phyloP scores from a whole-genome alignment of 129 eudicot species.

The Arctium lappa region DNA sequence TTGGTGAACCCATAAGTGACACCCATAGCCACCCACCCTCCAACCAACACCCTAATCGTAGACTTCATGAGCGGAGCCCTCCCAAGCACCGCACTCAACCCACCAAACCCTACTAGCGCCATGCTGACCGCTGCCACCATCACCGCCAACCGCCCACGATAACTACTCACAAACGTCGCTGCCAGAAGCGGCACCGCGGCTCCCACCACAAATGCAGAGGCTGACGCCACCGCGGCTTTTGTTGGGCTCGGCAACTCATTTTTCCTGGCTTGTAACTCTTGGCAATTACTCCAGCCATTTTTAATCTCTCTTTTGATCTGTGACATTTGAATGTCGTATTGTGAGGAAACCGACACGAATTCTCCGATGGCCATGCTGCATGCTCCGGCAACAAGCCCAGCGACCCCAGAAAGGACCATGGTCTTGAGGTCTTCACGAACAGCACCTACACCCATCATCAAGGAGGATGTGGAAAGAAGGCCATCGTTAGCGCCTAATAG shows the following conservation, averaged over 20 bases:
- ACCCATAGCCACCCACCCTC: conserved; percentile 77
- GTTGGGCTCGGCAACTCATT: conserved; percentile 53
- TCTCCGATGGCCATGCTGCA: conserved; percentile 80
- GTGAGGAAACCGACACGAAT: conserved; percentile 70
- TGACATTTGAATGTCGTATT: conserved; percentile 63
- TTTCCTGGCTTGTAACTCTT: conserved; percentile 24
- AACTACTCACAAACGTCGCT: conserved; percentile 41
- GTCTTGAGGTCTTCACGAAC: conserved; percentile 44
- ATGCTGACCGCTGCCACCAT: conserved; percentile 52
- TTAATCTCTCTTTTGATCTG: conserved; percentile 44
- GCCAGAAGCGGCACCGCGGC: conserved; percentile 59
- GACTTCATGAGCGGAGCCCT: conserved; percentile 56
- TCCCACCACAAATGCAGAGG: conserved; percentile 50
- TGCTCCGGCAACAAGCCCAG: conserved; percentile 57
- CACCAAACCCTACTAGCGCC: conserved; percentile 60
- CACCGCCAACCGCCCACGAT: conserved; percentile 48
- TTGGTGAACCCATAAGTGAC: conserved; percentile 67
- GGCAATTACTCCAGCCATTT: not conserved
- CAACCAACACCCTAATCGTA: conserved; percentile 49
- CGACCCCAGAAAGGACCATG: conserved; percentile 63
- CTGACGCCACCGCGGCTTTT: conserved; percentile 65
- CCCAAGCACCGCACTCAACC: conserved; percentile 55
- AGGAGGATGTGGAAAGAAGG: conserved; percentile 57
- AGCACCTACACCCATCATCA: conserved; percentile 71
- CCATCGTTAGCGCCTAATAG: conserved; percentile 70